These are phyloP conservation scores for Cyclotella sp. DNA, from an alignment of 108 stramenopile species.

Conservation along the genomic window DNA sequence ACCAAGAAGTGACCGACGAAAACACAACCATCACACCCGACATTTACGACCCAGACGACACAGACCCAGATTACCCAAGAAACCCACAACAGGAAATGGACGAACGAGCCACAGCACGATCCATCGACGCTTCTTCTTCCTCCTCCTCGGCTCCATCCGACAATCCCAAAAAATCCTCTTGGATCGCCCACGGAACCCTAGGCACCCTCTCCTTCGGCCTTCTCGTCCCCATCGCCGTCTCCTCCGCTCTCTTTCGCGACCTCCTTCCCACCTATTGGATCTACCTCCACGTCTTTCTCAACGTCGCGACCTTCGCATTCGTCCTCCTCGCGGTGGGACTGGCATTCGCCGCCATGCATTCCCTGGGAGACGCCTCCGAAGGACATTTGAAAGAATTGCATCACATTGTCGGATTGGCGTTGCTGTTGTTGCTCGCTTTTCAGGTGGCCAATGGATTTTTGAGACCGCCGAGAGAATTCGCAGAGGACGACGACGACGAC, in stretches of 20 bases:
- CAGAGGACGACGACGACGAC: constrained; percentile 17
- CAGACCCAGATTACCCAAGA: no score
- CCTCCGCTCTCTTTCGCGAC: constrained; percentile 60
- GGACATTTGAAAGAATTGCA: constrained; percentile 60
- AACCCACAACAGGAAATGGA: no score
- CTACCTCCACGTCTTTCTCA: constrained; percentile 66
- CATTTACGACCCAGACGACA: no score
- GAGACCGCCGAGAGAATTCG: constrained; percentile 55
- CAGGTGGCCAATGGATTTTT: constrained; percentile 50
- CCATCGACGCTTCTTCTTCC: no score
- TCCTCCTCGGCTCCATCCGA: neutral
- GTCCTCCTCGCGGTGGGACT: constrained; percentile 46
- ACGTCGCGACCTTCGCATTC: constrained; percentile 51
- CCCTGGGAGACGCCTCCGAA: constrained; percentile 33
- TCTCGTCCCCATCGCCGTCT: constrained; percentile 54
- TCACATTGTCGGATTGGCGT: constrained; percentile 55
- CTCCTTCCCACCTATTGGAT: constrained; percentile 63
- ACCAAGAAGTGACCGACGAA: no score
- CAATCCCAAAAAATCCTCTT: constrained; percentile 7
- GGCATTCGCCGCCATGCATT: constrained; percentile 22
- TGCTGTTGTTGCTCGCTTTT: constrained; percentile 50
- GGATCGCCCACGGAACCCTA: constrained; percentile 59
- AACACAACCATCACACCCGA: no score
- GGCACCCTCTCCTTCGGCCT: constrained; percentile 53
- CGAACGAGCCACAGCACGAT: no score